These are phyloP conservation scores for Oryza glumipatula DNA, from an alignment of 176 grass and related monocot genomes.

Conservation along the genomic window DNA sequence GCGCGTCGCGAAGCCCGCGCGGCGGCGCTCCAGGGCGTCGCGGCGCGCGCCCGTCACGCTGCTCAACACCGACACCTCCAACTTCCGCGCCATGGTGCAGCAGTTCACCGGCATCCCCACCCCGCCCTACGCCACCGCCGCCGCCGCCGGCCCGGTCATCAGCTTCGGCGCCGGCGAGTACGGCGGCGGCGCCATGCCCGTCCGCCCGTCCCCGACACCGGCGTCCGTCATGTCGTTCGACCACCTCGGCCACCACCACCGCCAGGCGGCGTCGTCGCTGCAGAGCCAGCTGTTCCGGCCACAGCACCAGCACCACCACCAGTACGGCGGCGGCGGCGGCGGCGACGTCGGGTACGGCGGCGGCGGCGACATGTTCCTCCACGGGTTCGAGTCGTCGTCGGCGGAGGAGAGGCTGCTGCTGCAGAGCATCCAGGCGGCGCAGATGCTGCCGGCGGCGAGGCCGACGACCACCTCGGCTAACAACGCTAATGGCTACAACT, in stretches of 20 bases:
- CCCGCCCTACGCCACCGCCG: constrained; percentile 37
- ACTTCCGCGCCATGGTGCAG: constrained; percentile 98
- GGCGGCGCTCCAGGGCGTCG: constrained; percentile 65
- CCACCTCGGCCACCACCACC: constrained; percentile 33
- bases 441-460: constrained; percentile 48
- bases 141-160: constrained; percentile 29
- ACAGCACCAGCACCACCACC: constrained; percentile 10
- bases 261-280: constrained; percentile 26
- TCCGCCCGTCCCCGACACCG: constrained; percentile 50
- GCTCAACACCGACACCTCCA: constrained; percentile 93
- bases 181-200: constrained; percentile 19
- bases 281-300: constrained; percentile 56
- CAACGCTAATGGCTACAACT: constrained; percentile 71
- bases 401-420: constrained; percentile 60
- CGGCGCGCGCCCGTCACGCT: constrained; percentile 78
- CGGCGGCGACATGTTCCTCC: constrained; percentile 41
- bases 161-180: constrained; percentile 40
- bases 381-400: constrained; percentile 52
- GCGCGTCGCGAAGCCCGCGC: constrained; percentile 58
- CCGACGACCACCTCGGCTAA: constrained; percentile 50
- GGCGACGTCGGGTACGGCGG: constrained; percentile 1
- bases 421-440: constrained; percentile 60
- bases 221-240: constrained; percentile 62
- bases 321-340: background rate
- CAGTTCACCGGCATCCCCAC: constrained; percentile 92